A percentile compares a stretch with the other conserved stretches of the same genome.
Evolutionary conservation across 164 flowering plant species (phyloP).

Genomic region (Nelumbo lutea): DNA sequence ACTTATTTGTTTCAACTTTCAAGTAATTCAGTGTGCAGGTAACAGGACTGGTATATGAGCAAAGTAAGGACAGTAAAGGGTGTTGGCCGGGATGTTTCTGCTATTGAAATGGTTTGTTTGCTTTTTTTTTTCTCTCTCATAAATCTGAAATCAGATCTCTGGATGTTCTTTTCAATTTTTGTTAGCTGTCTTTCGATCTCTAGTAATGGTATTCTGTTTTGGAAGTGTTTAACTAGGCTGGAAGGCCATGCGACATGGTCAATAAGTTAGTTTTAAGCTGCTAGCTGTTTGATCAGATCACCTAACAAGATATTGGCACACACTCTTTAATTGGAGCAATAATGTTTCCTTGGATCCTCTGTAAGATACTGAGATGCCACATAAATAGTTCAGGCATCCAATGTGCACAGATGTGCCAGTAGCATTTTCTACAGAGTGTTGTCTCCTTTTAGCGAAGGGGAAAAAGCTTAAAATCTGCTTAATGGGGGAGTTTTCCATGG

Average conservation of each 20-base stretch:
- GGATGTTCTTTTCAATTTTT: not conserved
- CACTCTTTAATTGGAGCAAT: not conserved
- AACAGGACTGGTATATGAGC: conserved; percentile 99
- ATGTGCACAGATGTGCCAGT: too few relatives aligned
- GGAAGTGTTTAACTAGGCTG: too few relatives aligned
- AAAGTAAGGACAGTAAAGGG: conserved; percentile 70
- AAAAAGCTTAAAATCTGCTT: too few relatives aligned
- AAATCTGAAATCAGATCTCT: not conserved
- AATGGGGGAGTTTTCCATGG: too few relatives aligned
- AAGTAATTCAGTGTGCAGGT: conserved; percentile 80
- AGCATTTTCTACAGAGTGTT: too few relatives aligned
- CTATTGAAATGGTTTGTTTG: conserved; percentile 76
- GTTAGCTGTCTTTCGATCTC: too few relatives aligned
- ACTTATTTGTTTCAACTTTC: conserved; percentile 13
- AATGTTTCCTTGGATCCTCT: not conserved
- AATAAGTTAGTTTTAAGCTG: too few relatives aligned
- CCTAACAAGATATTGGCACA: not conserved
- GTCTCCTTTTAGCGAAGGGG: not conserved
- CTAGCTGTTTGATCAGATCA: too few relatives aligned
- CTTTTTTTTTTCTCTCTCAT: not conserved
- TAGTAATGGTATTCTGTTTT: too few relatives aligned
- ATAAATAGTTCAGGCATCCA: too few relatives aligned
- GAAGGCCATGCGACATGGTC: too few relatives aligned
- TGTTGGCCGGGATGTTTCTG: conserved; percentile 97
- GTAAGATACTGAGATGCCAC: too few relatives aligned